These are phyloP conservation scores for Melaleuca alternifolia DNA, from an alignment of 345 rosid genomes.

Conservation along the genomic window DNA sequence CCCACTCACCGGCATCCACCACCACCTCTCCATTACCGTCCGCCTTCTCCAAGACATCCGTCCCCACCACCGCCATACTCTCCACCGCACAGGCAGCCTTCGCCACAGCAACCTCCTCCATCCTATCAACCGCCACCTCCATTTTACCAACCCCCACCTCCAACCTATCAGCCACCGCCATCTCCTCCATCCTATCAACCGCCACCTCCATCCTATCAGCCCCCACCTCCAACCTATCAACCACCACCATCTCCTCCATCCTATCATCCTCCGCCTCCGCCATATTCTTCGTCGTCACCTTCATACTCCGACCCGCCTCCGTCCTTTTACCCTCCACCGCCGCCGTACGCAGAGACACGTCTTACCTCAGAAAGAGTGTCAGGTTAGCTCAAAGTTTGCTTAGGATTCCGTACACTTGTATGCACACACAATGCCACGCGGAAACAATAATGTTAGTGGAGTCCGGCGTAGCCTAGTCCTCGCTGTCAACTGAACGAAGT, in stretches of 20 bases:
- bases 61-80: background rate
- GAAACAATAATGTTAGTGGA: background rate
- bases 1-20: background rate
- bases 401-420: background rate
- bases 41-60: background rate
- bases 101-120: constrained; percentile 1
- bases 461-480: background rate
- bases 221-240: background rate
- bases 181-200: background rate
- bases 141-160: background rate
- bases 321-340: background rate
- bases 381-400: background rate
- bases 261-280: background rate
- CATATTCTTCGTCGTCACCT: background rate
- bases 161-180: background rate
- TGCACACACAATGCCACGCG: background rate
- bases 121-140: background rate
- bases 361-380: background rate
- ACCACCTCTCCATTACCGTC: background rate
- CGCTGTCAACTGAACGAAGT: background rate
- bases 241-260: constrained; percentile 7
- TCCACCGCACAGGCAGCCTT: background rate
- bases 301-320: background rate
- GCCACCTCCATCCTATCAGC: background rate
- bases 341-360: background rate